These are phyloP conservation scores for Colletotrichum sp. DNA, from an alignment of 2,329 filamentous ascomycete species.

Conservation along the genomic window DNA sequence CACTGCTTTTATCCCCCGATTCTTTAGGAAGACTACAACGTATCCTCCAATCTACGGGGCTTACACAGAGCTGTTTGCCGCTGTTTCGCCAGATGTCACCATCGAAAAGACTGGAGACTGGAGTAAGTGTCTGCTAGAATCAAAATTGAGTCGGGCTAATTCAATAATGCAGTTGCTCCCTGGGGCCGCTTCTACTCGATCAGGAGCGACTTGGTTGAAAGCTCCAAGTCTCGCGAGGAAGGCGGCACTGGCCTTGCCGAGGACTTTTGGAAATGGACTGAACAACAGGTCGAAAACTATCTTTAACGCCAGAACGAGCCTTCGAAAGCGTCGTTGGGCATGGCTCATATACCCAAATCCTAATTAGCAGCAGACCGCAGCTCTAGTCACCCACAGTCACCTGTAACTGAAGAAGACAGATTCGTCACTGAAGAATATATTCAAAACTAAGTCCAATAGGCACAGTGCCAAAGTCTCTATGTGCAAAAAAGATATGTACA, in stretches of 20 bases:
- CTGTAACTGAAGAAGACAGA: neutral
- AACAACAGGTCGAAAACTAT: constrained; percentile 37
- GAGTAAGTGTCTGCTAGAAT: constrained; percentile 19
- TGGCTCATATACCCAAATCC: fast-evolving
- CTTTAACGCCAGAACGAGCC: neutral
- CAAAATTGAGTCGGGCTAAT: neutral
- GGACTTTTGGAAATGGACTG: constrained; percentile 47
- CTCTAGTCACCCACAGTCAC: neutral
- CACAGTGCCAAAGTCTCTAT: constrained; percentile 5
- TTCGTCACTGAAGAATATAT: constrained; percentile 9
- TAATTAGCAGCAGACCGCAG: neutral
- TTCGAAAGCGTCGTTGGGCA: neutral
- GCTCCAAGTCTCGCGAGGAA: constrained; percentile 35
- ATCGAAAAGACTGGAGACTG: constrained; percentile 39
- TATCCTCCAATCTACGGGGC: constrained; percentile 43
- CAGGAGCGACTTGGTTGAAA: constrained; percentile 31
- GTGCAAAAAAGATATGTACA: constrained; percentile 17
- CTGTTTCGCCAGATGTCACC: constrained; percentile 47
- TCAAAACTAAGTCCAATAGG: constrained; percentile 8
- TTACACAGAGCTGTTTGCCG: constrained; percentile 54
- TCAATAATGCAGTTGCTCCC: constrained; percentile 32
- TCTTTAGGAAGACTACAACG: constrained; percentile 20
- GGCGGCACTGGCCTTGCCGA: constrained; percentile 40
- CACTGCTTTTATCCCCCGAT: constrained; percentile 7
- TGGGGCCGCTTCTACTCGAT: constrained; percentile 41